Base-by-base conservation (phyloP, 306 rosid species). In the Adenanthera pavonina region DNA sequence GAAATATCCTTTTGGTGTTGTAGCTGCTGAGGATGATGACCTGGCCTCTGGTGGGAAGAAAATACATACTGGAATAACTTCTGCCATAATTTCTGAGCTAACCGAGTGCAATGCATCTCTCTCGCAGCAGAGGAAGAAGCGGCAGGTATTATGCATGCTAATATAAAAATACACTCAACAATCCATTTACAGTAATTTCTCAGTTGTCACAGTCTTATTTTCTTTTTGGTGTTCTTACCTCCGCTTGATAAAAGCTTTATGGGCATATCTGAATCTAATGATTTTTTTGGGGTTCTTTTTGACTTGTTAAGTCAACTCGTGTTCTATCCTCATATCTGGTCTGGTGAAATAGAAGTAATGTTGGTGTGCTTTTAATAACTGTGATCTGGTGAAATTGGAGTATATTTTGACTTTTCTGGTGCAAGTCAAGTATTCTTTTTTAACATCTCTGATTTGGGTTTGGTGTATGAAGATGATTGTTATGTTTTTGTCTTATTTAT, bases 81-180 rank as follows among this genome's bases (percentile, higher is more conserved):
- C 84, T 47, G 34, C 54, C 19, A 74, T 89, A 16, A 85, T 91
- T 48, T 84, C 86, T 41, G 92, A 91, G 85, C 84, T 91, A 25
- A 89, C 93, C 5, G 92, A 91, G 17, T 91, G 93, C 80, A 91
- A 91, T 85, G 88, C 90, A 1, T 70, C 88, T 75, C 93, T 91
- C 60, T 89, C 96, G 75, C 89, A 88, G 76, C 74, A 69, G 56
- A 82, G 96, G 80, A 91, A 89, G 78, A 91, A 65, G 83, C 92
- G 93, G 35, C 89, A 91, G 91, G 96, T 88, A 88, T 38, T 49
- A 17, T 71, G 60, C 10, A 1, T 78, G 62, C 36, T 12, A 36
- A 44, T 35, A 36, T 20, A 44, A 49, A 43, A 20, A 20, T 20
- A 3, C 51, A 10, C 20, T 17, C 7, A 0, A 52, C 51, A 17